phyloP scores from a whole-genome alignment of 257 asterid genomes.

The Thymus quinquecostatus region DNA sequence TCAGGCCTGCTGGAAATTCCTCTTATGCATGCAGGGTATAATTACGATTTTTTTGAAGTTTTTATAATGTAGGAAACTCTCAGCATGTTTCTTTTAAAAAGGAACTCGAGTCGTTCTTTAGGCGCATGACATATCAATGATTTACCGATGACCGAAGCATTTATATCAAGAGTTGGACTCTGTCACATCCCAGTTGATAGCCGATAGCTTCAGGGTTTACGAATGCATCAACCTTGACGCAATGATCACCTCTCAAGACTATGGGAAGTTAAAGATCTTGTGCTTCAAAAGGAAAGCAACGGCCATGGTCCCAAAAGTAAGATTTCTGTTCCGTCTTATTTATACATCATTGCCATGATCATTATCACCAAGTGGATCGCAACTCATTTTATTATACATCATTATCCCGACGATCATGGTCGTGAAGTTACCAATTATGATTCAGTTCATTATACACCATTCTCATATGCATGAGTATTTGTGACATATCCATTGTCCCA shows the following conservation, averaged over 20 bases:
- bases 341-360: slow-evolving; percentile 4
- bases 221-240: neutral
- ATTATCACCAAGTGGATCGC: neutral
- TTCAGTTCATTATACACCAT: neutral
- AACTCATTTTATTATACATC: neutral
- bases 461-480: neutral
- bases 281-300: neutral
- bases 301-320: slow-evolving; percentile 1
- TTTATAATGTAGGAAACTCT: neutral
- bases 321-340: neutral
- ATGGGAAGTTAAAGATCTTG: neutral
- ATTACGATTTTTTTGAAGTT: neutral
- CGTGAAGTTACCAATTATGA: neutral
- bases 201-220: neutral
- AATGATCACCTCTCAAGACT: too few relatives aligned
- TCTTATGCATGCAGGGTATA: too few relatives aligned
- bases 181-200: neutral
- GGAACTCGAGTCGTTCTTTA: neutral
- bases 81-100: neutral
- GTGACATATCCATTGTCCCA: neutral
- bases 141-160: slow-evolving; percentile 1
- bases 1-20: neutral
- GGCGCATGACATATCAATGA: neutral
- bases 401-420: neutral
- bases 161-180: neutral